Evolutionary conservation across 164 flowering plant species (phyloP), one percentile per base, ranked within the genome.

Genomic region (Paratinospora sagittata): DNA sequence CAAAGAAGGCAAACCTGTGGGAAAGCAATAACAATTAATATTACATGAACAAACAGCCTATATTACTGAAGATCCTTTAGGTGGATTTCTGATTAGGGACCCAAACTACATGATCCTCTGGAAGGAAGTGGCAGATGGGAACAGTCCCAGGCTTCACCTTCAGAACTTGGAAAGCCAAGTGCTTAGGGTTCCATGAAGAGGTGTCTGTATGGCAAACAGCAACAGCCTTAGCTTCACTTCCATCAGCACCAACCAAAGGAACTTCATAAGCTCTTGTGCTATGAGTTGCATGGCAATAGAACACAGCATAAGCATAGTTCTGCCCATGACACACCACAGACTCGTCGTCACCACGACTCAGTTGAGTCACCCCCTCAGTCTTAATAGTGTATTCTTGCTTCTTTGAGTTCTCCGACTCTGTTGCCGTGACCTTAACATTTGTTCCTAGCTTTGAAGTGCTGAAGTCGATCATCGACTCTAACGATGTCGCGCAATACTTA

Each of bases 81-180:
- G n/a, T n/a, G n/a, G n/a, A 41, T 60, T 33, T 55, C 75, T 75
- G 72, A 24, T 78, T 78, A 1, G 23, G 43, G 24, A 69, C 73
- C 84, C 79, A 81, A 9, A 73, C 75, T 45, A 80, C 16, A 49
- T 81, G 75, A 74, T 76, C 81, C 41, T 74, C 64, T 0, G 77
- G 77, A 45, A 82, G 72, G 75, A 80, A 82, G 52, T 82, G 85
- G 69, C 85, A 80, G 30, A 82, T 27, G 12, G 85, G 83, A 47
- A 74, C 80, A 62, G 73, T 74, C 13, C 85, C 85, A 3, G 85
- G 83, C 70, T 78, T 72, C 27, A 78, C 81, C 66, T 80, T 78
- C 6, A 82, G 75, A 64, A 82, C 67, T 62, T 78, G 78, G 79
- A 82, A 80, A 41, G 80, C 77, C 62, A 77, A 23, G 70, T 80